These are phyloP conservation scores for Aspergillus ostianus DNA, from an alignment of 495 filamentous ascomycete genomes.

Conservation along the genomic window DNA sequence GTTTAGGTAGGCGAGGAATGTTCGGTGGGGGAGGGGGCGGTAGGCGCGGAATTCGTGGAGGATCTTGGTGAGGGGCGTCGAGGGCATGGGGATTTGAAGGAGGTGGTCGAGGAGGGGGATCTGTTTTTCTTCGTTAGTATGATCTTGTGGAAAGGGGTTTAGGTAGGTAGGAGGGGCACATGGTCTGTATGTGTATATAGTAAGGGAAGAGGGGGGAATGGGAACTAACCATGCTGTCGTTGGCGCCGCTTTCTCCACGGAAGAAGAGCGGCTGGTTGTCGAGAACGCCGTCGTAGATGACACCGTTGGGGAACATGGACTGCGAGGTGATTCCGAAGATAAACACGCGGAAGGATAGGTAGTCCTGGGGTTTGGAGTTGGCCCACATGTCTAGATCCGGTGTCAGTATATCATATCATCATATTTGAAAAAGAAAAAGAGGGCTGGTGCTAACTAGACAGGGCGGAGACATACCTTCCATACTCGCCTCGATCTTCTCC, in stretches of 20 bases:
- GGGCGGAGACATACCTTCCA: slow-evolving; percentile 65
- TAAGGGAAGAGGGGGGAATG: background rate
- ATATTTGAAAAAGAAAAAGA: too few species aligned
- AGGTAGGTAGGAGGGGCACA: too few species aligned
- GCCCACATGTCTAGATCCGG: slow-evolving; percentile 70
- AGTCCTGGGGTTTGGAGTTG: slow-evolving; percentile 72
- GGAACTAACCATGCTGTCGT: slow-evolving; percentile 71
- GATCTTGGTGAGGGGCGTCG: slow-evolving; percentile 80
- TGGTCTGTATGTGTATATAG: background rate
- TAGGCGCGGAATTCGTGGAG: slow-evolving; percentile 83
- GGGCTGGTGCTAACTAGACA: too few species aligned
- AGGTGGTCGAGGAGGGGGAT: slow-evolving; percentile 86
- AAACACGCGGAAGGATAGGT: slow-evolving; percentile 85
- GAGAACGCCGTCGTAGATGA: slow-evolving; percentile 79
- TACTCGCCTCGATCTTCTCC: slow-evolving; percentile 67
- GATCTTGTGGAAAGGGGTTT: slow-evolving; percentile 1
- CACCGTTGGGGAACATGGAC: slow-evolving; percentile 87
- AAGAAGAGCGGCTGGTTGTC: slow-evolving; percentile 67
- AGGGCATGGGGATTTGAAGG: slow-evolving; percentile 74
- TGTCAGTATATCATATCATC: slow-evolving; percentile 11
- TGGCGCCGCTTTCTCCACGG: slow-evolving; percentile 85
- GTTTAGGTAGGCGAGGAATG: slow-evolving; percentile 73
- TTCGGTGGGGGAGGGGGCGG: slow-evolving; percentile 78
- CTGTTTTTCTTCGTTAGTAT: slow-evolving; percentile 34
- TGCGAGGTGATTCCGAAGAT: slow-evolving; percentile 91